phyloP scores from a whole-genome alignment of 495 filamentous ascomycete genomes.

The Penicillium paradoxum region DNA sequence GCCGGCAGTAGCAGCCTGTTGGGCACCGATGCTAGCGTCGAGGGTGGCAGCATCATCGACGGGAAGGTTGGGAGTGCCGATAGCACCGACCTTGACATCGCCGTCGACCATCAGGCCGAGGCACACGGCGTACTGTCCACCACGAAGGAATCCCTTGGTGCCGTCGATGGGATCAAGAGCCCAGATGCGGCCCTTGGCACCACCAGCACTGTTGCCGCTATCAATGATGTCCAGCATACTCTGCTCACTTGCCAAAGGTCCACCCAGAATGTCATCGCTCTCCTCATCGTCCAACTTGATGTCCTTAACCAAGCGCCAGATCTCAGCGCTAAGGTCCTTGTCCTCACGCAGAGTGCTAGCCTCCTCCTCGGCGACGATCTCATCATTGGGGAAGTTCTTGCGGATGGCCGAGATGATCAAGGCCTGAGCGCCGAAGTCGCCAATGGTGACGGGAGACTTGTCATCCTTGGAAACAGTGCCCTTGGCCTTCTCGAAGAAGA shows the following conservation, averaged over 20 bases:
- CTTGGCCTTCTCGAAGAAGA: conserved; percentile 89
- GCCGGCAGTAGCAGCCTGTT: conserved; percentile 60
- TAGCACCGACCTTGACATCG: conserved; percentile 88
- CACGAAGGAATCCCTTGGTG: conserved; percentile 92
- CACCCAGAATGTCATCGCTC: conserved; percentile 66
- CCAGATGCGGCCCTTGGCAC: conserved; percentile 82
- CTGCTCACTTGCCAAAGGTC: conserved; percentile 60
- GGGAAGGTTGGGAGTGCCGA: conserved; percentile 92
- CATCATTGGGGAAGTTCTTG: conserved; percentile 83
- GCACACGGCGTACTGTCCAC: conserved; percentile 97
- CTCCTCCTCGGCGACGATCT: conserved; percentile 95
- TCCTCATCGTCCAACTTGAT: conserved; percentile 65
- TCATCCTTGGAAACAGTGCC: conserved; percentile 92
- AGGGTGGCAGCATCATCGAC: conserved; percentile 69
- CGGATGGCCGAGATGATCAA: conserved; percentile 87
- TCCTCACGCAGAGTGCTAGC: conserved; percentile 69
- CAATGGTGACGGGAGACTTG: conserved; percentile 93
- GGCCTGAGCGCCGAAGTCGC: conserved; percentile 96
- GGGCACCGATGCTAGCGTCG: conserved; percentile 57
- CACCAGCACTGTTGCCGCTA: conserved; percentile 73
- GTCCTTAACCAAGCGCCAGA: conserved; percentile 75
- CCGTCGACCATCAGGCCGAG: conserved; percentile 88
- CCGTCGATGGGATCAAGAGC: conserved; percentile 96
- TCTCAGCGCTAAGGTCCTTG: conserved; percentile 56
- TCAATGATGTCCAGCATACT: conserved; percentile 86